A percentile compares a stretch with the other conserved stretches of the same genome.
Evolutionary conservation across 2,329 filamentous ascomycete species (phyloP).

Genomic region (Paecilomyces fulvus): DNA sequence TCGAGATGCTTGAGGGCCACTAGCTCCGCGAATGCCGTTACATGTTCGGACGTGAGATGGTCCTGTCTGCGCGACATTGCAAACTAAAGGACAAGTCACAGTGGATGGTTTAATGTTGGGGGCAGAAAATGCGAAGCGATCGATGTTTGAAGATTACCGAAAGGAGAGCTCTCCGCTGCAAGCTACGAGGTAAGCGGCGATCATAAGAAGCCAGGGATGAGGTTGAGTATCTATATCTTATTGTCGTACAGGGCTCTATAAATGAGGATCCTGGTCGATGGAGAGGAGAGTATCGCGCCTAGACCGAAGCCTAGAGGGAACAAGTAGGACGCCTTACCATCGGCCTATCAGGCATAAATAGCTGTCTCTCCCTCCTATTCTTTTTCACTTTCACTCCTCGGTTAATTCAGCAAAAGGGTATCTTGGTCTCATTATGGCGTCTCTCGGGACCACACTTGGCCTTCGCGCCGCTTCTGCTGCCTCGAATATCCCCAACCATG

Average conservation of each 20-base stretch:
- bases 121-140: not conserved
- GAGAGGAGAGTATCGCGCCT: not conserved
- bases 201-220: not conserved
- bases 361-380: no score
- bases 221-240: not conserved
- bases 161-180: not conserved
- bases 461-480: no score
- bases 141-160: not conserved
- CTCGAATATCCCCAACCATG: no score
- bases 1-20: conserved; percentile 24
- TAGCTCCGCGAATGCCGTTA: conserved; percentile 18
- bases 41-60: not conserved
- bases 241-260: not conserved
- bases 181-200: not conserved
- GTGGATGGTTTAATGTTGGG: not conserved
- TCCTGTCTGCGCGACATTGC: not conserved
- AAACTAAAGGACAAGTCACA: not conserved
- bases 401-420: no score
- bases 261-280: not conserved
- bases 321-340: no score
- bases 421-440: no score
- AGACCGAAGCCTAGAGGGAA: not conserved
- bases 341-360: no score
- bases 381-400: no score
- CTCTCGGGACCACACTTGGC: no score